phyloP scores from a whole-genome alignment of 2,329 filamentous ascomycete genomes.

The Teratosphaeriaceae sp. region DNA sequence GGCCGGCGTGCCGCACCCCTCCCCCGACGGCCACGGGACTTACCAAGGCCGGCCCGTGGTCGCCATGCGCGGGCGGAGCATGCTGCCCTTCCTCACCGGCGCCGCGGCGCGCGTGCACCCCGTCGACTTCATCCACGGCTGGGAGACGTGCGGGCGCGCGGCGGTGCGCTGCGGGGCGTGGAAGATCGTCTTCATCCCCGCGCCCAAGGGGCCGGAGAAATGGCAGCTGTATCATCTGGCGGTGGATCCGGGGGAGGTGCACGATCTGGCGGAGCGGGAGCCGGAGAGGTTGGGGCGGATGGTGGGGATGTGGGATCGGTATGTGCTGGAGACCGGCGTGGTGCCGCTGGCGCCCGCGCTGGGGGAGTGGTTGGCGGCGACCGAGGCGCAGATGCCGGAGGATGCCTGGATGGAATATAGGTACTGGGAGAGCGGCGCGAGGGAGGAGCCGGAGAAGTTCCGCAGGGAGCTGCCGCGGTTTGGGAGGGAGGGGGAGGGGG shows the following conservation, averaged over 20 bases:
- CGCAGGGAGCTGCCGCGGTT: slow-evolving; percentile 27
- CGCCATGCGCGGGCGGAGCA: slow-evolving; percentile 44
- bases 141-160: slow-evolving; percentile 50
- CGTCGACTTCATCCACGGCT: slow-evolving; percentile 48
- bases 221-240: slow-evolving; percentile 53
- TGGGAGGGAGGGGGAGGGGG: slow-evolving; percentile 18
- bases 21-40: slow-evolving; percentile 31
- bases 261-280: slow-evolving; percentile 30
- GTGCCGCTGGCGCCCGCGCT: slow-evolving; percentile 54
- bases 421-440: slow-evolving; percentile 53
- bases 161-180: slow-evolving; percentile 51
- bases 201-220: slow-evolving; percentile 46
- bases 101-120: slow-evolving; percentile 39
- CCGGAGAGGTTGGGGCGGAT: slow-evolving; percentile 42
- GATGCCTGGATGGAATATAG: slow-evolving; percentile 60
- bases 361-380: slow-evolving; percentile 52
- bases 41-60: slow-evolving; percentile 48
- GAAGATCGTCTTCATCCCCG: slow-evolving; percentile 53
- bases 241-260: slow-evolving; percentile 46
- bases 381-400: slow-evolving; percentile 59
- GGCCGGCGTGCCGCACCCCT: slow-evolving; percentile 46
- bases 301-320: slow-evolving; percentile 51
- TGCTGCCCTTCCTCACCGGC: slow-evolving; percentile 37
- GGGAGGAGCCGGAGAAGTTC: slow-evolving; percentile 33
- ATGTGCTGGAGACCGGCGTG: slow-evolving; percentile 54